Percentiles rank a stretch among this genome's conserved stretches.
These are phyloP conservation scores for Letharia lupina DNA, from an alignment of 495 filamentous ascomycete species.

Conservation along the genomic window DNA sequence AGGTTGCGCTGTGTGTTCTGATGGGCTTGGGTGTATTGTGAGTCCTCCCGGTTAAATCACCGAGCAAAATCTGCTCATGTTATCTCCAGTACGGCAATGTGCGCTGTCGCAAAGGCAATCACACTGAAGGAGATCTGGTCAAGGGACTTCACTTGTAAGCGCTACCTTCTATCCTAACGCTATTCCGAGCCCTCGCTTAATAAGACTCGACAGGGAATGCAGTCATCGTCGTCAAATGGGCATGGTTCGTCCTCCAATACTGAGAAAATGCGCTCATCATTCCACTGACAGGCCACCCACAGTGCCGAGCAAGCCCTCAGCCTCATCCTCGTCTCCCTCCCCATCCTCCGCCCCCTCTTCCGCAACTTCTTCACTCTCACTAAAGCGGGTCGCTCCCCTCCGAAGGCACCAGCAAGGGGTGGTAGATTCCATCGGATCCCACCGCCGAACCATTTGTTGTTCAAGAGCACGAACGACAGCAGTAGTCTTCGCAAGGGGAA, in stretches of 20 bases:
- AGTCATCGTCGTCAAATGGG: background rate
- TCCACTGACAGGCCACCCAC: background rate
- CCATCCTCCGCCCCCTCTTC: conserved; percentile 13
- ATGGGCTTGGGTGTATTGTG: conserved; percentile 17
- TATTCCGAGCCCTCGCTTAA: background rate
- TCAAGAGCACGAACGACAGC: background rate
- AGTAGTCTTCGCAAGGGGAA: background rate
- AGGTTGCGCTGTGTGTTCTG: conserved; percentile 11
- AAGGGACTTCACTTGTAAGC: conserved; percentile 9
- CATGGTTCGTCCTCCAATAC: background rate
- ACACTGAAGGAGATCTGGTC: conserved; percentile 6
- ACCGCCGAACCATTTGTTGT: background rate
- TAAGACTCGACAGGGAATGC: background rate
- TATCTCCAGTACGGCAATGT: conserved; percentile 4
- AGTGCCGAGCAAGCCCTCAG: conserved; percentile 16
- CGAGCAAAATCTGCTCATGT: background rate
- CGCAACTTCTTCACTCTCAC: background rate
- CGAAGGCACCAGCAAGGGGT: background rate
- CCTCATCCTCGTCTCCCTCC: conserved; percentile 13
- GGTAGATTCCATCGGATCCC: background rate
- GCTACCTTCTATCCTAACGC: background rate
- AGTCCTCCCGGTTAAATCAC: background rate
- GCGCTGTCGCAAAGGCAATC: conserved; percentile 11
- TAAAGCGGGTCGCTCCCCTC: background rate
- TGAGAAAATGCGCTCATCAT: background rate